A percentile compares a stretch with the other conserved stretches of the same genome.
Conservation (phyloP, 2,329 filamentous ascomycete genomes). For the Sphaceloma murrayae region DNA sequence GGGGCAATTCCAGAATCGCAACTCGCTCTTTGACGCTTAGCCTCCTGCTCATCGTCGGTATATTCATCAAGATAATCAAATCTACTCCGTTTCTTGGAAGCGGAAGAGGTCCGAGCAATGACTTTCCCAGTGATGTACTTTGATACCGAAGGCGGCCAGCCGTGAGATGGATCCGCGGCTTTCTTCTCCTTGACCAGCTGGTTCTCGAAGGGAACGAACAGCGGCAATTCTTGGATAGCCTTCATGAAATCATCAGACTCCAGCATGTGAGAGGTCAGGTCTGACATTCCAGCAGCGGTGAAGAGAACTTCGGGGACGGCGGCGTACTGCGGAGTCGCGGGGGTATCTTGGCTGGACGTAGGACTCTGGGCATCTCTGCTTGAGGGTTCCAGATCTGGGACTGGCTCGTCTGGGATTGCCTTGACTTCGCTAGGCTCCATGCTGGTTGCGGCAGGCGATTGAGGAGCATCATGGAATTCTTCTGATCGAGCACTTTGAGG, state of each 20-base stretch:
- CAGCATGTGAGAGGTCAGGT: slow-evolving; percentile 15
- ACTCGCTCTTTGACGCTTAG: slow-evolving; percentile 23
- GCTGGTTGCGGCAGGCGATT: slow-evolving; percentile 19
- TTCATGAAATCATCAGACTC: slow-evolving; percentile 32
- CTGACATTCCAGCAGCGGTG: slow-evolving; percentile 18
- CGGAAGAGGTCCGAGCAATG: slow-evolving; percentile 54
- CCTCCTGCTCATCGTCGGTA: slow-evolving; percentile 34
- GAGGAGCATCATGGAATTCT: slow-evolving; percentile 20
- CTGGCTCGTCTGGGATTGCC: slow-evolving; percentile 10
- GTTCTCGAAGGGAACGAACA: slow-evolving; percentile 58
- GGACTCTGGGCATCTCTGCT: slow-evolving; percentile 14
- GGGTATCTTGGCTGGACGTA: slow-evolving; percentile 16
- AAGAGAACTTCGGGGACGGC: slow-evolving; percentile 18
- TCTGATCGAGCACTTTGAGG: slow-evolving; percentile 21
- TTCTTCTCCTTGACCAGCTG: slow-evolving; percentile 34
- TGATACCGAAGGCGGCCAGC: slow-evolving; percentile 56
- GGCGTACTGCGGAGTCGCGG: slow-evolving; percentile 18
- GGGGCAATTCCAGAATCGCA: slow-evolving; percentile 47
- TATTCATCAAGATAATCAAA: slow-evolving; percentile 71
- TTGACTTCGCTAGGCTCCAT: slow-evolving; percentile 15
- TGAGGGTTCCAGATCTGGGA: slow-evolving; percentile 16
- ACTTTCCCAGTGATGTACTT: slow-evolving; percentile 80
- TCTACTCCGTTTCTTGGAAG: slow-evolving; percentile 67
- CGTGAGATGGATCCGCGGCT: slow-evolving; percentile 23
- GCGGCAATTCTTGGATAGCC: slow-evolving; percentile 68